Evolutionary conservation across 495 filamentous ascomycete genomes (phyloP), one percentile per base, ranked within the genome.

Genomic region (Trichocladium uniseriatum): DNA sequence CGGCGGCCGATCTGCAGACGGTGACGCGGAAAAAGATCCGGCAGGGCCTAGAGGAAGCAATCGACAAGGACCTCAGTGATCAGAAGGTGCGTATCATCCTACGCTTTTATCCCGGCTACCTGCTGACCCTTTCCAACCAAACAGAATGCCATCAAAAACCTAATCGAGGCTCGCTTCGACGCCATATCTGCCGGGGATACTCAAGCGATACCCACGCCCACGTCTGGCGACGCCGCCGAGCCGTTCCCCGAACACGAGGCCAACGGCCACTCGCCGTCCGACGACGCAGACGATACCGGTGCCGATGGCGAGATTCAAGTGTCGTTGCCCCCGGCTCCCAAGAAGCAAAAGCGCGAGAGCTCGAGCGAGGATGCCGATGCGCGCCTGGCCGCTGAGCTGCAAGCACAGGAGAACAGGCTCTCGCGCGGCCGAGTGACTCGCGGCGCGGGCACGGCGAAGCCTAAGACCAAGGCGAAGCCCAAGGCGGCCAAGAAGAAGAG

Each of bases 11-110:
- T 57, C 78, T 98, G 37, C 79, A 84, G 48, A 95, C 89, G 29
- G 84, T 98, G 51, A 94, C 92, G 21, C 85, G 88, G 54, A 97
- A 97, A 70, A 80, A 83, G 63, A 87, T 97, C 58, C 86, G 92
- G 53, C 86, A 88, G 65, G 86, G 83, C 21, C 76, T 98, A 6
- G 83, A 91, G 66, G 79, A 78, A 50, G 76, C 72, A 34, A 57
- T 70, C 11, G 75, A 83, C 48, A 80, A 88, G 72, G 90, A 98
- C 67, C 77, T 96, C 61, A 84, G 81, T 45, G 74, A 79, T 18
- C 81, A 94, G 64, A 98, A 96, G 80, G 92, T 89, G 51, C 34
- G 76, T 62, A 18, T 5, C 28, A 14, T 29, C 31, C 5, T 32
- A 10, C 31, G 5, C 31, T 32, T 32, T 19, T 38, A 6, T 27